Evolutionary conservation across 208 protist species (phyloP), one percentile per base, ranked within the genome.

Genomic region (Wallacemonas rigidus): DNA sequence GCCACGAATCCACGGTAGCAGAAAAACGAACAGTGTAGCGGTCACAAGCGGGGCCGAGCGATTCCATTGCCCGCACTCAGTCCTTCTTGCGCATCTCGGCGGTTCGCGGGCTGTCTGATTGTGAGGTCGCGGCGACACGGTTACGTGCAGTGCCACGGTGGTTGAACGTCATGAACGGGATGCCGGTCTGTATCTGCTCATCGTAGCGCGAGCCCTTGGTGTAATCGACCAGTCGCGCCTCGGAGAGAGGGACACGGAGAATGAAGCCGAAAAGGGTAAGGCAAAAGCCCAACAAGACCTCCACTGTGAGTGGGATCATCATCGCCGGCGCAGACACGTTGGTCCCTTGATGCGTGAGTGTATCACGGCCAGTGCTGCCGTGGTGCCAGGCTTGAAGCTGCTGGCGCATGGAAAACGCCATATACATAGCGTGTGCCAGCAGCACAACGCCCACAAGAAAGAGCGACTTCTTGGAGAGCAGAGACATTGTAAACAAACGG

Each of bases 141-240:
- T 65, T 63, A 54, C 72, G 75, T 3, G 83, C 58, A 12, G 78
- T 75, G 45, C 90, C 92, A 51, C 92, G 89, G 71, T 97, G 92
- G 69, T 94, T 95, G 60, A 97, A 97, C 75, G 95, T 89, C 50
- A 93, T 86, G 71, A 97, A 95, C 35, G 75, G 86, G 12, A 89
- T 62, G 8, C 87, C 86, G 9, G 88, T 94, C 65, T 84, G 80
- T 74, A 90, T 72, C 36, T 81, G 69, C 43, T 81, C 55, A 58
- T 97, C 89, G 62, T 95, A 95, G 36, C 87, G 81, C 40, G 83
- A 69, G 53, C 71, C 75, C 71, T 80, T 84, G 54, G 77, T 88
- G 56, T 82, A 74, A 57, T 95, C 89, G 36, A 73, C 65, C 39
- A 94, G 82, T 2, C 90, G 88, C 17, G 90, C 88, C 15, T 72